These are phyloP conservation scores for Cymbopogon flexuosus DNA, from an alignment of 202 grass and related monocot genomes.

Conservation along the genomic window DNA sequence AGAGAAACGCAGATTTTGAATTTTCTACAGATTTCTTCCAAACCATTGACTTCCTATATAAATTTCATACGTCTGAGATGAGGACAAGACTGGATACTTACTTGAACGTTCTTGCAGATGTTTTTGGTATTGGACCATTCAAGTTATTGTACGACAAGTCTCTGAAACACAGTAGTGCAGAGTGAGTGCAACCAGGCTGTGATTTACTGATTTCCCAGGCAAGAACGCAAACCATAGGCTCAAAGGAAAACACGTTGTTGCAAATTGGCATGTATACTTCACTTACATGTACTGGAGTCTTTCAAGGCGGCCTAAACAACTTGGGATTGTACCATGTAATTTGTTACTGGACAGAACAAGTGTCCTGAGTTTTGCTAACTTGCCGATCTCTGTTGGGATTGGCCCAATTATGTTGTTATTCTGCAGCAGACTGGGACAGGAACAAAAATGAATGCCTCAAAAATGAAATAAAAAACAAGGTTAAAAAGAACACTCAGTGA, in stretches of 20 bases:
- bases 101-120: conserved; percentile 66
- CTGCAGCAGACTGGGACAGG: conserved; percentile 52
- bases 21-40: not conserved
- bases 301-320: not conserved
- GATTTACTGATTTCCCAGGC: not conserved
- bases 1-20: not conserved
- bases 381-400: conserved; percentile 61
- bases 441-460: not conserved
- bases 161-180: conserved; percentile 30
- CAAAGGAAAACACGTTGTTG: conserved; percentile 59
- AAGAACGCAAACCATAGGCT: conserved; percentile 21
- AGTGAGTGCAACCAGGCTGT: conserved; percentile 1
- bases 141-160: conserved; percentile 76
- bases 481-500: not conserved
- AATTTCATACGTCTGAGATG: not conserved
- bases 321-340: not conserved
- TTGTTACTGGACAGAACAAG: conserved; percentile 47
- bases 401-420: conserved; percentile 62
- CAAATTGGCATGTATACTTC: not conserved
- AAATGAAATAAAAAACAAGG: not conserved
- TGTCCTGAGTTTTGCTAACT: conserved; percentile 53
- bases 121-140: conserved; percentile 50
- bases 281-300: conserved; percentile 63
- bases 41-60: not conserved
- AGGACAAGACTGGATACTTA: conserved; percentile 33